These are phyloP conservation scores for Phtheirospermum japonicum DNA, from an alignment of 257 asterid species.

Conservation along the genomic window DNA sequence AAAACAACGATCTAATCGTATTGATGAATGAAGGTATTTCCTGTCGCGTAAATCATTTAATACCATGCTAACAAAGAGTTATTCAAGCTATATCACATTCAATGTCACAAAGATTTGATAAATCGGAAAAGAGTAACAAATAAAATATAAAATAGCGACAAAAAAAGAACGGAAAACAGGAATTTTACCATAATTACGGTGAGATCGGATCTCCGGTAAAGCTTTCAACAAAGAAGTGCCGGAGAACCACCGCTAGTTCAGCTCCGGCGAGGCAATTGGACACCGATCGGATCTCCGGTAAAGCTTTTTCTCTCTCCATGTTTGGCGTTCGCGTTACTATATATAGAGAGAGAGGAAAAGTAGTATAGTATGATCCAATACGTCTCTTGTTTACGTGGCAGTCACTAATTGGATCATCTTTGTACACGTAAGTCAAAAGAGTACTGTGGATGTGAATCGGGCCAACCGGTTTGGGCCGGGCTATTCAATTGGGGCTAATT, in stretches of 20 bases:
- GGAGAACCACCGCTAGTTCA: neutral
- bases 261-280: neutral
- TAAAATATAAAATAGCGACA: neutral
- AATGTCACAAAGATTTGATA: neutral
- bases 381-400: neutral
- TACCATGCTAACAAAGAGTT: neutral
- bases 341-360: neutral
- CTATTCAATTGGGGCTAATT: too few species aligned
- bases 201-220: neutral
- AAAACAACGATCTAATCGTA: neutral
- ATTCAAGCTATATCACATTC: neutral
- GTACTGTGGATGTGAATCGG: too few species aligned
- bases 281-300: conserved; percentile 3
- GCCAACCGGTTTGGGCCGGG: too few species aligned
- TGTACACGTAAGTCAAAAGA: neutral
- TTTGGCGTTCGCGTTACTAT: too few species aligned
- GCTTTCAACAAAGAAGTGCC: neutral
- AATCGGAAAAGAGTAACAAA: too few species aligned
- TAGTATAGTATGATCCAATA: neutral
- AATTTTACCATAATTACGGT: neutral
- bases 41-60: neutral
- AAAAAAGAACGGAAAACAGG: neutral
- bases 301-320: neutral
- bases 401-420: neutral
- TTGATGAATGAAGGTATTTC: too few species aligned